Percentiles rank a stretch among this genome's conserved stretches.
Conservation (phyloP, 441 rosid genomes). For the Erodium trifolium region DNA sequence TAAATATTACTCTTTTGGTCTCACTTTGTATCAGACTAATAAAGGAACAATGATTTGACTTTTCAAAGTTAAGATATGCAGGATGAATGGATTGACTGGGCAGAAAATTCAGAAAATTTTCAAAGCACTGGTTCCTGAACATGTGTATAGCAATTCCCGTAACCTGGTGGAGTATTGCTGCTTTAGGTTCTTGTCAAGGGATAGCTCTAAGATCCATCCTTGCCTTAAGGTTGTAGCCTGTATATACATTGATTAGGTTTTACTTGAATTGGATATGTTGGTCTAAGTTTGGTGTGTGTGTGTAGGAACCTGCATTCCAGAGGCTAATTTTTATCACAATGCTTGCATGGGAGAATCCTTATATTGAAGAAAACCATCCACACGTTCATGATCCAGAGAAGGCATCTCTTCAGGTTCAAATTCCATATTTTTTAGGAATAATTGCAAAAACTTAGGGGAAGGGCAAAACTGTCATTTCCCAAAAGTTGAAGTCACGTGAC, state of each 20-base stretch:
- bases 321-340: conserved; percentile 79
- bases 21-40: no score
- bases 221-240: conserved; percentile 58
- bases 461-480: no score
- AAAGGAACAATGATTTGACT: conserved; percentile 29
- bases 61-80: conserved; percentile 41
- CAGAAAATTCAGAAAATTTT: conserved; percentile 72
- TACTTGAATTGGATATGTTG: background rate
- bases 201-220: conserved; percentile 70
- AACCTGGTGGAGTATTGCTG: conserved; percentile 89
- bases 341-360: conserved; percentile 93
- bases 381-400: conserved; percentile 27
- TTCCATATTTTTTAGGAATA: conserved; percentile 3
- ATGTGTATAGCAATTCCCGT: conserved; percentile 50
- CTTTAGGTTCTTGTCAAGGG: conserved; percentile 85
- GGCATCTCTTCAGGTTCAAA: conserved; percentile 58
- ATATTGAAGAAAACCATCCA: conserved; percentile 33
- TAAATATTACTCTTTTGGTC: background rate
- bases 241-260: background rate
- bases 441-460: no score
- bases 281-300: conserved; percentile 11
- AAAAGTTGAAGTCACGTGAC: no score
- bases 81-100: conserved; percentile 95
- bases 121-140: conserved; percentile 65
- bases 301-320: conserved; percentile 86